phyloP scores from a whole-genome alignment of 2,329 filamentous ascomycete genomes.

The Aureobasidium sp. region DNA sequence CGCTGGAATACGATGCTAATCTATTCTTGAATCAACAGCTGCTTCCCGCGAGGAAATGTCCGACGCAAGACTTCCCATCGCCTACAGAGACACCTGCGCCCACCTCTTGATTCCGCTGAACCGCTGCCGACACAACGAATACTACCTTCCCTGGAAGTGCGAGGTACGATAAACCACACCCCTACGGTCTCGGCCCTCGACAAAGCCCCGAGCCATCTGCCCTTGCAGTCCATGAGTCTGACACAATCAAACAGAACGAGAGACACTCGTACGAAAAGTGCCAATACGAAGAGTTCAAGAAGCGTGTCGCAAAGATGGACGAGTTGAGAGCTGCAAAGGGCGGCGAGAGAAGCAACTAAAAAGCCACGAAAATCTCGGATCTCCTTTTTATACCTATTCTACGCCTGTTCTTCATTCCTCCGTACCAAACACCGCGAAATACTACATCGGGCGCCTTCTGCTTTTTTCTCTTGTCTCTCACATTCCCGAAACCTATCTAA shows the following conservation, averaged over 20 bases:
- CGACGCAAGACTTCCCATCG: conserved; percentile 75
- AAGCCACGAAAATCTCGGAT: too few species aligned
- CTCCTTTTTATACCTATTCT: not conserved
- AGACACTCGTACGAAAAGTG: conserved; percentile 98
- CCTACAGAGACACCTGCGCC: conserved; percentile 93
- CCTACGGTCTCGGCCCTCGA: not conserved
- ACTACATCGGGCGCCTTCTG: not conserved
- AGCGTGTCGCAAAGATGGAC: conserved; percentile 97
- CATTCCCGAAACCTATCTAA: not conserved
- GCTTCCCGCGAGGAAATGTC: conserved; percentile 91
- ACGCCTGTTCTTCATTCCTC: not conserved
- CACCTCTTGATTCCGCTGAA: conserved; percentile 93
- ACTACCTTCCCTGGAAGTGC: conserved; percentile 97
- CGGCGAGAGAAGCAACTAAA: conserved; percentile 76
- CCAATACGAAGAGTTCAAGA: conserved; percentile 98
- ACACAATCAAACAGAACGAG: conserved; percentile 60
- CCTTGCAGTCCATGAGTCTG: not conserved
- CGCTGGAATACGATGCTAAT: conserved; percentile 14
- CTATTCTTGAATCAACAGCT: conserved; percentile 39
- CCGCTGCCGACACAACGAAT: conserved; percentile 84
- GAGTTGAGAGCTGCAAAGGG: conserved; percentile 82
- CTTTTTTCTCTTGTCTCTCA: not conserved
- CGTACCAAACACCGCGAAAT: not conserved
- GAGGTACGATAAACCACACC: conserved; percentile 51
- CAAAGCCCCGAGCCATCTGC: too few species aligned